Conservation (phyloP, 2,329 filamentous ascomycete genomes). For the Pyrenophora tritici-repentis region DNA sequence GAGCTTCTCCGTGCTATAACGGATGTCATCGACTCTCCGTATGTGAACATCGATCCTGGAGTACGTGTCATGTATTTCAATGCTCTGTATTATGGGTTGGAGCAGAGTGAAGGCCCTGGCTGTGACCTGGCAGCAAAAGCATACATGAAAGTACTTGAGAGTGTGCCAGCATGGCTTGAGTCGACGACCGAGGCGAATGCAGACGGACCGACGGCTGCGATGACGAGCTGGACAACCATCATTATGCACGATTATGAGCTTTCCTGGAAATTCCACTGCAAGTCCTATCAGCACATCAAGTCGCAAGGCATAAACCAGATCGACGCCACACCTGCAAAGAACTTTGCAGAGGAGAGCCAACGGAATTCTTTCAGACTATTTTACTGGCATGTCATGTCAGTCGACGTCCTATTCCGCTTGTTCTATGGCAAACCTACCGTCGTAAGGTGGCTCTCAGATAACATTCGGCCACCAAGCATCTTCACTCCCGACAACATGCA, state of each 20-base stretch:
- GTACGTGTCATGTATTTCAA: conserved; percentile 35
- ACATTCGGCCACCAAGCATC: conserved; percentile 27
- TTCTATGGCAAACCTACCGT: conserved; percentile 35
- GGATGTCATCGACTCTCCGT: conserved; percentile 33
- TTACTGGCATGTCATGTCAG: conserved; percentile 33
- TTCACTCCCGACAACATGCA: conserved; percentile 25
- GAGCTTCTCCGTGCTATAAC: conserved; percentile 28
- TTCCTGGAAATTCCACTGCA: conserved; percentile 38
- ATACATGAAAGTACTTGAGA: conserved; percentile 34
- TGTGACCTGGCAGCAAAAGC: conserved; percentile 21
- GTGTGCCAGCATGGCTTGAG: conserved; percentile 36
- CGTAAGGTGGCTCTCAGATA: conserved; percentile 23
- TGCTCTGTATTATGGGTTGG: conserved; percentile 33
- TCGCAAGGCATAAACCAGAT: conserved; percentile 25
- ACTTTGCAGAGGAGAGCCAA: conserved; percentile 28
- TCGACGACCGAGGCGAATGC: conserved; percentile 16
- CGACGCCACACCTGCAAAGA: conserved; percentile 24
- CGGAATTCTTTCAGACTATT: conserved; percentile 22
- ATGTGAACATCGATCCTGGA: conserved; percentile 31
- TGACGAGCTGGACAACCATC: conserved; percentile 32
- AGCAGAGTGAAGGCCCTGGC: conserved; percentile 21
- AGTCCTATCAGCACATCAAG: conserved; percentile 32
- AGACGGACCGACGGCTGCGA: conserved; percentile 28
- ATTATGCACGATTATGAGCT: conserved; percentile 37
- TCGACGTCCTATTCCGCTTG: conserved; percentile 33